Evolutionary conservation across 2,329 filamentous ascomycete species (phyloP).

Genomic region (Fusarium sp.): DNA sequence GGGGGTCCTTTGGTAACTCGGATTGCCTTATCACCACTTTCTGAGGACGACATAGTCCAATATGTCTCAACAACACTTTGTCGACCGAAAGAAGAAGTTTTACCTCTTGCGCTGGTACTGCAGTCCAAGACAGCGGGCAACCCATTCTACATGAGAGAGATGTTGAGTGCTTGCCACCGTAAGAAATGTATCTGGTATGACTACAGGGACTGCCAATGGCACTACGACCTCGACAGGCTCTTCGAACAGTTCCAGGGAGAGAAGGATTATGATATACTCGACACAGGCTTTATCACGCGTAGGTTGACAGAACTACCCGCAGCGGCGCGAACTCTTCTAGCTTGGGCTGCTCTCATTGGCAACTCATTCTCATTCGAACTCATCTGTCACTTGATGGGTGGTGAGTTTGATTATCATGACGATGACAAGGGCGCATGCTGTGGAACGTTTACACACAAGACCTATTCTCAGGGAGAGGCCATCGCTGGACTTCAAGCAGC

Average conservation of each 20-base stretch:
- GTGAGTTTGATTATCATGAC: conserved; percentile 74
- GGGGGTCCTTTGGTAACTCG: conserved; percentile 72
- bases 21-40: conserved; percentile 79
- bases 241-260: conserved; percentile 87
- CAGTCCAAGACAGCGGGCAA: conserved; percentile 91
- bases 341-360: conserved; percentile 88
- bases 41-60: conserved; percentile 81
- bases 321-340: conserved; percentile 80
- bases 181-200: conserved; percentile 93
- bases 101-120: conserved; percentile 84
- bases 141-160: conserved; percentile 91
- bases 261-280: conserved; percentile 81
- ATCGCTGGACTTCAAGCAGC: conserved; percentile 85
- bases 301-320: conserved; percentile 81
- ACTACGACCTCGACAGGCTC: conserved; percentile 85
- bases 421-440: conserved; percentile 57
- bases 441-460: conserved; percentile 36
- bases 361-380: conserved; percentile 86
- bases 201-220: conserved; percentile 84
- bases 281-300: conserved; percentile 84
- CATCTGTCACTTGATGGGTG: conserved; percentile 80
- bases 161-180: conserved; percentile 87
- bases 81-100: conserved; percentile 76
- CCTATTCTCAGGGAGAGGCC: conserved; percentile 74
- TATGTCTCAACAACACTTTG: conserved; percentile 88